Conservation (phyloP, 345 rosid species). For the Citrus reticulata region DNA sequence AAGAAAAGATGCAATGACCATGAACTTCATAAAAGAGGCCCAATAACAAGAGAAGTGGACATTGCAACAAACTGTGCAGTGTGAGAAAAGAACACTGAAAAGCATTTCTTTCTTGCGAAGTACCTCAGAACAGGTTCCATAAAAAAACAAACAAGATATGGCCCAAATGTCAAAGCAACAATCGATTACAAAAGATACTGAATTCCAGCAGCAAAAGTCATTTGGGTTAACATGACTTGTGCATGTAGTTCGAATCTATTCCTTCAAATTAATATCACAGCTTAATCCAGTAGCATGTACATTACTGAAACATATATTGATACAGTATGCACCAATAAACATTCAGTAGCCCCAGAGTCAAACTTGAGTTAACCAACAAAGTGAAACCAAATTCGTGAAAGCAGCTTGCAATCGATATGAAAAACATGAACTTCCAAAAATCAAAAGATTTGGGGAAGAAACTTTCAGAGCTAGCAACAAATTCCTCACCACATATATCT, state of each 20-base stretch:
- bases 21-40: no score
- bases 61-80: background rate
- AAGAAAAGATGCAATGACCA: background rate
- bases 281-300: background rate
- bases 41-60: background rate
- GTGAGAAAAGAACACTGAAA: background rate
- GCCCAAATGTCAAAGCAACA: background rate
- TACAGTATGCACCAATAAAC: background rate
- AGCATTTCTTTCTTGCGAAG: background rate
- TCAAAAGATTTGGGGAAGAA: background rate
- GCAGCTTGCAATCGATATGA: background rate
- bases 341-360: no score
- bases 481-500: conserved; percentile 75
- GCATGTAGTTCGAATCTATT: background rate
- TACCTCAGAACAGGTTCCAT: background rate
- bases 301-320: background rate
- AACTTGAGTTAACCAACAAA: background rate
- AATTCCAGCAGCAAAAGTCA: background rate
- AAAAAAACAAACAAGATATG: background rate
- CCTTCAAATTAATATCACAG: background rate
- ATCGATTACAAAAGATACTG: background rate
- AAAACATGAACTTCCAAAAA: background rate
- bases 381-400: background rate
- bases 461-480: background rate
- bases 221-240: background rate